A percentile compares a stretch with the other conserved stretches of the same genome.
Conservation (phyloP, 2,329 filamentous ascomycete species). For the Fusarium brachygibbosum region DNA sequence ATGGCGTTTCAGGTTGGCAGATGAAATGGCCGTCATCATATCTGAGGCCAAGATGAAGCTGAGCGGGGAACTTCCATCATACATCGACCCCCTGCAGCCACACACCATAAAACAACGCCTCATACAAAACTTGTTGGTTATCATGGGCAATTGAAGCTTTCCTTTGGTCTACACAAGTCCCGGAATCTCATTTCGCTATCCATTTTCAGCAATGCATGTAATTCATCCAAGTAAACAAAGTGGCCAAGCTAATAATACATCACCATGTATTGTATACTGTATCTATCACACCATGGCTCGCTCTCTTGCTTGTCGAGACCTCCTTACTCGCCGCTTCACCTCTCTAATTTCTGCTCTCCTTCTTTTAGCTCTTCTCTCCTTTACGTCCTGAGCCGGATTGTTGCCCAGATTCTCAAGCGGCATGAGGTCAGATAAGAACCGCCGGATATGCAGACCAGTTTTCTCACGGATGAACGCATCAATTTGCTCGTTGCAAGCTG, state of each 20-base stretch:
- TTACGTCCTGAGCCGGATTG: constrained; percentile 44
- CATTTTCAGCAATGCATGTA: constrained; percentile 13
- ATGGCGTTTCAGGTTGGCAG: neutral
- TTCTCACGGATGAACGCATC: constrained; percentile 65
- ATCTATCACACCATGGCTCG: constrained; percentile 7
- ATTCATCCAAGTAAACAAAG: constrained; percentile 11
- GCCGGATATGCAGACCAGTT: constrained; percentile 67
- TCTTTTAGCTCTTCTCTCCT: constrained; percentile 47
- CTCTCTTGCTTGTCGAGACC: constrained; percentile 50
- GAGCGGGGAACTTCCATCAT: constrained; percentile 31
- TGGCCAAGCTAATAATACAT: constrained; percentile 22
- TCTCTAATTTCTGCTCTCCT: constrained; percentile 53
- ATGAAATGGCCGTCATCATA: constrained; percentile 5
- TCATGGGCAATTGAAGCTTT: neutral
- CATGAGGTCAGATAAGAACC: constrained; percentile 68
- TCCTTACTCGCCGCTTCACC: constrained; percentile 55
- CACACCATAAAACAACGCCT: constrained; percentile 6
- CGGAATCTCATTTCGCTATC: neutral
- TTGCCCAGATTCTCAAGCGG: constrained; percentile 62
- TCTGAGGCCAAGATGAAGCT: constrained; percentile 4
- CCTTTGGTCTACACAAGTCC: neutral
- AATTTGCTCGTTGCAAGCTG: constrained; percentile 67
- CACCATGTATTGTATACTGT: neutral
- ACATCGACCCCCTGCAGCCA: constrained; percentile 28
- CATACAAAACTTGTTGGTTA: neutral